Percentiles rank a stretch among this genome's conserved stretches.
These are phyloP conservation scores for Saccharomycopsis sp. DNA, from an alignment of 805 yeast genomes.

Conservation along the genomic window DNA sequence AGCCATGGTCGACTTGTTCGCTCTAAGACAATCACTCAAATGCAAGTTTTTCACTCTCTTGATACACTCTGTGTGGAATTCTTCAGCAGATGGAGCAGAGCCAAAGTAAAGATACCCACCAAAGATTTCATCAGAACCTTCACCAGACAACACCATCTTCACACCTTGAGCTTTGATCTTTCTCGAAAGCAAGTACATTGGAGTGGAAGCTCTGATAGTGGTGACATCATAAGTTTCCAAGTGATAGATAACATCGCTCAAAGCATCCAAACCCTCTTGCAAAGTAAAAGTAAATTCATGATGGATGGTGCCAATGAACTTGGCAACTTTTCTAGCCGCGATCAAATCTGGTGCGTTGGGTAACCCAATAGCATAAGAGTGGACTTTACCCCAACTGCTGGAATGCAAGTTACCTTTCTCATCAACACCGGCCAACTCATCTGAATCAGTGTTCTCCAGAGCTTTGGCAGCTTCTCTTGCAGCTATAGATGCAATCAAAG, in stretches of 20 bases:
- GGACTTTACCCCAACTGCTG: constrained; percentile 64
- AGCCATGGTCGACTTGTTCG: constrained; percentile 99
- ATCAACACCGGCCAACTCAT: constrained; percentile 79
- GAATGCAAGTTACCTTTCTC: constrained; percentile 75
- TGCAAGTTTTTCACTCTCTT: constrained; percentile 96
- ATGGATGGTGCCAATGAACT: constrained; percentile 90
- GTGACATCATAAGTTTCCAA: constrained; percentile 98
- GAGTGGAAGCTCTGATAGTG: constrained; percentile 97
- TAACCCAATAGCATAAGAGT: constrained; percentile 94
- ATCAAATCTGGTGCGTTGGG: constrained; percentile 96
- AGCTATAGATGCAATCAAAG: constrained; percentile 93
- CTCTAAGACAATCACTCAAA: constrained; percentile 94
- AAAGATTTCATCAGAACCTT: constrained; percentile 97
- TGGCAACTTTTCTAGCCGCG: constrained; percentile 96
- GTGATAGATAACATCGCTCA: constrained; percentile 89
- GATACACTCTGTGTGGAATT: constrained; percentile 94
- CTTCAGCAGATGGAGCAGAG: constrained; percentile 85
- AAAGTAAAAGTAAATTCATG: constrained; percentile 97
- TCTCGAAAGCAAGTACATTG: constrained; percentile 92
- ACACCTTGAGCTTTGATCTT: constrained; percentile 99
- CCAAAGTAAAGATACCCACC: constrained; percentile 98
- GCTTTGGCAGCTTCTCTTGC: constrained; percentile 91
- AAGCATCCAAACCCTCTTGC: constrained; percentile 94
- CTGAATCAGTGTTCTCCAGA: constrained; percentile 37
- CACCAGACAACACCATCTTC: constrained; percentile 98